A percentile compares a stretch with the other conserved stretches of the same genome.
Evolutionary conservation across 768 basidiomycete genomes (phyloP).

Genomic region (Amanita molliuscula): DNA sequence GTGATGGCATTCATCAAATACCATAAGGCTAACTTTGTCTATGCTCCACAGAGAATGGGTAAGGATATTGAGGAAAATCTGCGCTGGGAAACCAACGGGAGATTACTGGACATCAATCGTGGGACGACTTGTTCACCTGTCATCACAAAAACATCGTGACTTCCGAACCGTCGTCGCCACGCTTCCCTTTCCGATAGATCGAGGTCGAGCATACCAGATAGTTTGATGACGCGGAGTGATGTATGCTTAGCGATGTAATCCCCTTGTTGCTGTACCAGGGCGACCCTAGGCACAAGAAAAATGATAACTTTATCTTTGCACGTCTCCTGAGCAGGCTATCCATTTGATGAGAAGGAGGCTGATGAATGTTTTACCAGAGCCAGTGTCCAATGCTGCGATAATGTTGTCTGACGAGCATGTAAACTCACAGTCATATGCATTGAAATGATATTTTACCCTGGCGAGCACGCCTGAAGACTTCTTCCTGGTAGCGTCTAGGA

Average conservation of each 20-base stretch:
- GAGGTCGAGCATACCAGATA: constrained; percentile 64
- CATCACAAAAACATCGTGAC: constrained; percentile 74
- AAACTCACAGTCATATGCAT: background rate
- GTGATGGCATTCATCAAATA: constrained; percentile 82
- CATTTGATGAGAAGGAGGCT: constrained; percentile 70
- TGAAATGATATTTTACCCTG: constrained; percentile 19
- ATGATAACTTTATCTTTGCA: constrained; percentile 52
- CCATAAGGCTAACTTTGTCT: constrained; percentile 53
- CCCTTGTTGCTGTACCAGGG: constrained; percentile 77
- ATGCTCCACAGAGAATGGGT: constrained; percentile 78
- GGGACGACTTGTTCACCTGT: constrained; percentile 43
- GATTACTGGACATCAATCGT: background rate
- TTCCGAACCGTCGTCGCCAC: constrained; percentile 56
- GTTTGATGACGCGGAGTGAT: constrained; percentile 53
- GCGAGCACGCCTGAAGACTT: constrained; percentile 55
- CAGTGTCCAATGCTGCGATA: constrained; percentile 67
- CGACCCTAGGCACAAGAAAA: constrained; percentile 79
- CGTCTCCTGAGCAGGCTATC: constrained; percentile 42
- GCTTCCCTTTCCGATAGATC: constrained; percentile 54
- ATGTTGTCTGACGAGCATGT: constrained; percentile 38
- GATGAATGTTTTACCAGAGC: constrained; percentile 73
- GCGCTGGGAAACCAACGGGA: constrained; percentile 34
- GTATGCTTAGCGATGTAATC: constrained; percentile 56
- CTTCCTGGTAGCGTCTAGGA: constrained; percentile 58
- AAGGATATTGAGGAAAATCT: constrained; percentile 72